Evolutionary conservation across 345 rosid genomes (phyloP).

Genomic region (Linum usitatissimum): DNA sequence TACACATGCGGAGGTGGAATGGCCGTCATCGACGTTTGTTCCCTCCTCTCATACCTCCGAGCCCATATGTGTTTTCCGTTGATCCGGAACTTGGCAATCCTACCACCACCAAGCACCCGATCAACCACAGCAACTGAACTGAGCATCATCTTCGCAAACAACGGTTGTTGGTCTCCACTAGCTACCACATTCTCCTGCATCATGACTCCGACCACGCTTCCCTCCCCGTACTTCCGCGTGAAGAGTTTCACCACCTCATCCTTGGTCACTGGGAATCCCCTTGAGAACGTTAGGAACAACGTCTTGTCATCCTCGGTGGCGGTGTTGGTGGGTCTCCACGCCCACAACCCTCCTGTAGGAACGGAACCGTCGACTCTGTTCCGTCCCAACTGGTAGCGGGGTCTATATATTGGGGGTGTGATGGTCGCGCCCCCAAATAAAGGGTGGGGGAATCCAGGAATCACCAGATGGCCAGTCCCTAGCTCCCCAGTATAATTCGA

Average conservation of each 20-base stretch:
- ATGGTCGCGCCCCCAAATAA: constrained; percentile 24
- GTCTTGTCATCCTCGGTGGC: constrained; percentile 32
- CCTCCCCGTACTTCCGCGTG: constrained; percentile 14
- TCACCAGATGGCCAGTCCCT: constrained; percentile 10
- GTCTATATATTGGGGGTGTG: no score
- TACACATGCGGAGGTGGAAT: neutral
- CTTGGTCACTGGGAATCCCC: constrained; percentile 33
- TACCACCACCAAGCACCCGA: constrained; percentile 21
- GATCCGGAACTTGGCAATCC: constrained; percentile 33
- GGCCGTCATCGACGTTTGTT: neutral
- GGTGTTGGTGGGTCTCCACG: constrained; percentile 17
- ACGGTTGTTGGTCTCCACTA: constrained; percentile 24
- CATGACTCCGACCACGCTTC: constrained; percentile 20
- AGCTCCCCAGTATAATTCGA: no score
- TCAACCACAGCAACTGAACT: constrained; percentile 22
- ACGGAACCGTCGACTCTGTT: constrained; percentile 7
- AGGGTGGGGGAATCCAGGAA: constrained; percentile 37
- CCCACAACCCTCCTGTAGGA: constrained; percentile 25
- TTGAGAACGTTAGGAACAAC: constrained; percentile 35
- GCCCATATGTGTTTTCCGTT: constrained; percentile 47
- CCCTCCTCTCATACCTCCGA: constrained; percentile 36
- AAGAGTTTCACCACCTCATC: constrained; percentile 33
- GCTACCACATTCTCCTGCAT: constrained; percentile 22
- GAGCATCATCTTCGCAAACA: constrained; percentile 32
- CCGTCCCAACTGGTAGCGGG: neutral